phyloP scores from a whole-genome alignment of 2,329 filamentous ascomycete species.

The Chrysoporthe cubensis region DNA sequence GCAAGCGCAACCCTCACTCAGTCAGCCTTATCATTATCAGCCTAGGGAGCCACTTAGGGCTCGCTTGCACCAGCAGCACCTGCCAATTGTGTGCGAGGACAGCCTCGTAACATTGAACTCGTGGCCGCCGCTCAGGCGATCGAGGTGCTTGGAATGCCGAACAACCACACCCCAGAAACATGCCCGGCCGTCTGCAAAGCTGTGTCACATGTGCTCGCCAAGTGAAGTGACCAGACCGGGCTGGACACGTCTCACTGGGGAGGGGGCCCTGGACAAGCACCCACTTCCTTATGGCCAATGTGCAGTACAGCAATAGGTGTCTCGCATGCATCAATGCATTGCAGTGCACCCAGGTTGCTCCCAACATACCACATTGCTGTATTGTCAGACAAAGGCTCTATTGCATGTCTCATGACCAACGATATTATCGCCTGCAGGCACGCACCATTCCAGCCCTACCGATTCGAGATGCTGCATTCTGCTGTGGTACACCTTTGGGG shows the following conservation, averaged over 20 bases:
- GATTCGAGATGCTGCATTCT: conserved; percentile 10
- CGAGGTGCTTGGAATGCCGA: background rate
- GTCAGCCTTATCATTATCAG: background rate
- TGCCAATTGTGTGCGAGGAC: background rate
- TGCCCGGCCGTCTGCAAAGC: background rate
- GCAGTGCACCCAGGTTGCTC: background rate
- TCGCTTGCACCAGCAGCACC: background rate
- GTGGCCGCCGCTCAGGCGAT: background rate
- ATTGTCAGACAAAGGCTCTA: background rate
- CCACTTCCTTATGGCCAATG: too few relatives aligned
- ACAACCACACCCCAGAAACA: background rate
- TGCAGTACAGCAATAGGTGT: background rate
- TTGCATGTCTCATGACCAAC: background rate
- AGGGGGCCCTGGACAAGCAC: too few relatives aligned
- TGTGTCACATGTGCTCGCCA: background rate
- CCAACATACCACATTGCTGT: background rate
- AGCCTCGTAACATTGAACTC: background rate
- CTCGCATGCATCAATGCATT: background rate
- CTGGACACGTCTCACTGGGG: background rate
- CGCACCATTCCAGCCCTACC: conserved; percentile 7
- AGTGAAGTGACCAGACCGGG: background rate
- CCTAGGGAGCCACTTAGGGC: background rate
- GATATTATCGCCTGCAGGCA: conserved; percentile 10
- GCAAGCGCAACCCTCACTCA: background rate
- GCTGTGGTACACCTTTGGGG: conserved; percentile 3